Percentiles rank a stretch among this genome's conserved stretches.
Evolutionary conservation across 2,329 filamentous ascomycete genomes (phyloP).

Genomic region (Monilinia vaccinii-corymbosi): DNA sequence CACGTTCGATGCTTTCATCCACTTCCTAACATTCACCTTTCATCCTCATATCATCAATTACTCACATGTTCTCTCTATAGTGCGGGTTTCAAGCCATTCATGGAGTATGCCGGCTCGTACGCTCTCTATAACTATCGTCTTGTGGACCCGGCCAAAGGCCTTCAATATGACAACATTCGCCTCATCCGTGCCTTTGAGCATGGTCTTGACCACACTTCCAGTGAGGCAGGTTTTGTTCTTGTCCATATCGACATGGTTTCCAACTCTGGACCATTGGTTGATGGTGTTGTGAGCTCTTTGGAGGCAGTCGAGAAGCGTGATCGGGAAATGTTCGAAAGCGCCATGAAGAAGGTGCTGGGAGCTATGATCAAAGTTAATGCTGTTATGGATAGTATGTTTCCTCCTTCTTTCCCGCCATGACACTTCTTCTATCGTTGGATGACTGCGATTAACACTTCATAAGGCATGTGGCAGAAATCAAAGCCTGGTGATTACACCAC

Average conservation of each 20-base stretch:
- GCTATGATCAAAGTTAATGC: conserved; percentile 63
- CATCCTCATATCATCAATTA: background rate
- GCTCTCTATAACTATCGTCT: conserved; percentile 61
- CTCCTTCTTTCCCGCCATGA: background rate
- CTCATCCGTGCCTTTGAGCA: conserved; percentile 87
- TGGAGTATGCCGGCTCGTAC: conserved; percentile 70
- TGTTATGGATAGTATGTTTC: conserved; percentile 61
- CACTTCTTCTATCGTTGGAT: conserved; percentile 6
- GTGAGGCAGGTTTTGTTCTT: conserved; percentile 91
- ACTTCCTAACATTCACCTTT: background rate
- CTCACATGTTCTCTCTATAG: conserved; percentile 23
- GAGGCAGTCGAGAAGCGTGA: conserved; percentile 42
- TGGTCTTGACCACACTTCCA: conserved; percentile 76
- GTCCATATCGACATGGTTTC: conserved; percentile 94
- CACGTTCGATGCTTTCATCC: background rate
- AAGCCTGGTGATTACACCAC: conserved; percentile 75
- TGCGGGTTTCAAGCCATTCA: conserved; percentile 78
- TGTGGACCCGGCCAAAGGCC: conserved; percentile 44
- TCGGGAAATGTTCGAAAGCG: conserved; percentile 53
- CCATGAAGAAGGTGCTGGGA: conserved; percentile 50
- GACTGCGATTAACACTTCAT: conserved; percentile 25
- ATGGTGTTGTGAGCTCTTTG: conserved; percentile 60
- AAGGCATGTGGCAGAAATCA: conserved; percentile 82
- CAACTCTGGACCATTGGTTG: conserved; percentile 69
- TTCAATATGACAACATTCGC: conserved; percentile 61